Base-by-base conservation (phyloP, 2,329 filamentous ascomycete species). In the Knoxdaviesia proteae region DNA sequence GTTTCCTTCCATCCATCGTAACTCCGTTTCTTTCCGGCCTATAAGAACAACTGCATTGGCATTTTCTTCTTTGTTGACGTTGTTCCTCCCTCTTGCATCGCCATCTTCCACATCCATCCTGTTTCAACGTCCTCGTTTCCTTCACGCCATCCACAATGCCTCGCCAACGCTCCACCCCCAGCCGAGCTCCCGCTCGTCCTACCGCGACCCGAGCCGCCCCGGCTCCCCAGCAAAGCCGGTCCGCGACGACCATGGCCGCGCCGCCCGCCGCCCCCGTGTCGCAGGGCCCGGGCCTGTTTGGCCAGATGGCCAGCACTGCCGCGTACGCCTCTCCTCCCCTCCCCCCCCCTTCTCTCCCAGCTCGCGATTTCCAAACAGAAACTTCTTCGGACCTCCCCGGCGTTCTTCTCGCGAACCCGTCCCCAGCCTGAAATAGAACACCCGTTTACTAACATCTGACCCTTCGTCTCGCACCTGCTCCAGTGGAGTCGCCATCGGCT, bases 271-370 rank as follows among this genome's bases (percentile, higher is more conserved):
- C 63, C 40, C 61, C 64, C 42, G 59, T 61, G 42, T 71, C 73
- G 43, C 69, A 79, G 50, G 83, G 86, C 32, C 78, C 84, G 5
- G 88, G 90, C 49, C 70, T 98, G 7, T 84, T 98, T 52, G 88
- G 84, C 46, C 84, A 96, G 70, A 94, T 98, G 82, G 90, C 90
- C 51, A 86, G 79, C 58, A 98, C 90, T 45, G 90, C 90, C 60
- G 90, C 90, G 88, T 96, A 79, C 67, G 86, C 77, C 8, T 20
- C 42, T 34, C n/a, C 29, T n/a, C 40, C 8, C 29, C 37, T 31
- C 40, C 29, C 32, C 40, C 39, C 39, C 38, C 31, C 31, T 30
- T 7, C 42, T 32, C 31, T 35, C 39, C 44, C 36, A 31, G 9
- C 6, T 10, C 32, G 32, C 31, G 8, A 36, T 7, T 6, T 38